Evolutionary conservation across 306 rosid genomes (phyloP).

Genomic region (Sicyos edulis): DNA sequence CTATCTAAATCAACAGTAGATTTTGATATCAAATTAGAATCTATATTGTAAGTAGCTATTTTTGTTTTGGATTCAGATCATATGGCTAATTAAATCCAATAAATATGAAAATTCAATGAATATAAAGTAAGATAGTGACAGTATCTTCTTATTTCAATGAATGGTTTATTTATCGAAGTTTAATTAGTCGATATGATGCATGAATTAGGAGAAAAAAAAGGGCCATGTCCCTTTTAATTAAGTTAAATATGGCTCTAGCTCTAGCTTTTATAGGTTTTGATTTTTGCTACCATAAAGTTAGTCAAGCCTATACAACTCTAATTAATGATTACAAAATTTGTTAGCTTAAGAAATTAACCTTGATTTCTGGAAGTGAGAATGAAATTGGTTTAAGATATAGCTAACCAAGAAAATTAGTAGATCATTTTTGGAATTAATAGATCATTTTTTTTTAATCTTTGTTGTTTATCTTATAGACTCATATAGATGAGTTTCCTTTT

Average conservation of each 20-base stretch:
- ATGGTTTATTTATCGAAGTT: background rate
- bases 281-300: slow-evolving; percentile 18
- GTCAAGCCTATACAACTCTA: slow-evolving; percentile 26
- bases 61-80: background rate
- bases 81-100: background rate
- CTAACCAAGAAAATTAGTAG: no score
- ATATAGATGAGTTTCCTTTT: background rate
- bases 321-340: slow-evolving; percentile 26
- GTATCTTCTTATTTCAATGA: background rate
- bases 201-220: background rate
- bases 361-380: slow-evolving; percentile 56
- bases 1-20: background rate
- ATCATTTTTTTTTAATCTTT: background rate
- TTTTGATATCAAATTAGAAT: background rate
- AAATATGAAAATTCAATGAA: background rate
- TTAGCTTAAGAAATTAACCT: slow-evolving; percentile 41
- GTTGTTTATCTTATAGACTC: background rate
- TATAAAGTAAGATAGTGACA: background rate
- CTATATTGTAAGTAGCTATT: background rate
- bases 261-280: slow-evolving; percentile 15
- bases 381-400: slow-evolving; percentile 6
- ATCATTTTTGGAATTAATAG: background rate
- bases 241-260: slow-evolving; percentile 11
- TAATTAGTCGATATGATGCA: background rate
- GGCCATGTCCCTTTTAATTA: background rate